A percentile compares a stretch with the other conserved stretches of the same genome.
These are phyloP conservation scores for Malbranchea cinnamomea DNA, from an alignment of 2,329 filamentous ascomycete species.

Conservation along the genomic window DNA sequence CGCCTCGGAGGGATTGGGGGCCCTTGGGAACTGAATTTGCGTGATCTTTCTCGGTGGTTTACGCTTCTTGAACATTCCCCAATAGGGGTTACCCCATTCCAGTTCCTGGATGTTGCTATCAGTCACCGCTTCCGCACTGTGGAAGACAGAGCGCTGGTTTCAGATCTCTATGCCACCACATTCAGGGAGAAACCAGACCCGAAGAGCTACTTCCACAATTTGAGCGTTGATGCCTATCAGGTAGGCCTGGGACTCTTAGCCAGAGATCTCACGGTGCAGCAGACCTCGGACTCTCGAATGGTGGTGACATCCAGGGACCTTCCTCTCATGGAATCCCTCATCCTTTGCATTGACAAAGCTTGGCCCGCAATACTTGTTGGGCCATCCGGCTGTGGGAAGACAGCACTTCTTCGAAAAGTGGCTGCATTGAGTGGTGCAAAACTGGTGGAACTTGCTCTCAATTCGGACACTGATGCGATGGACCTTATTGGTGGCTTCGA, in stretches of 20 bases:
- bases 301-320: constrained; percentile 33
- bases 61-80: constrained; percentile 50
- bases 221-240: constrained; percentile 53
- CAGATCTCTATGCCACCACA: constrained; percentile 48
- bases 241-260: constrained; percentile 60
- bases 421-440: constrained; percentile 64
- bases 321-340: constrained; percentile 64
- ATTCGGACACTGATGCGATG: constrained; percentile 91
- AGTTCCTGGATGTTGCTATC: constrained; percentile 72
- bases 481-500: constrained; percentile 95
- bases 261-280: constrained; percentile 37
- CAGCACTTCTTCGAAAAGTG: constrained; percentile 60
- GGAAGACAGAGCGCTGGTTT: constrained; percentile 51
- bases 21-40: constrained; percentile 92
- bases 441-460: constrained; percentile 73
- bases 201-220: constrained; percentile 56
- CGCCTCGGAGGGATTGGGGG: constrained; percentile 45
- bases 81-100: constrained; percentile 47
- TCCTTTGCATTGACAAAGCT: constrained; percentile 72
- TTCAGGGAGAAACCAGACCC: constrained; percentile 39
- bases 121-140: constrained; percentile 70
- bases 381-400: constrained; percentile 75
- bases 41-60: constrained; percentile 81
- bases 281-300: constrained; percentile 19
- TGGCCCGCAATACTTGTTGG: constrained; percentile 86